Conservation (phyloP, 768 basidiomycete species). For the Tylopilus sp. region DNA sequence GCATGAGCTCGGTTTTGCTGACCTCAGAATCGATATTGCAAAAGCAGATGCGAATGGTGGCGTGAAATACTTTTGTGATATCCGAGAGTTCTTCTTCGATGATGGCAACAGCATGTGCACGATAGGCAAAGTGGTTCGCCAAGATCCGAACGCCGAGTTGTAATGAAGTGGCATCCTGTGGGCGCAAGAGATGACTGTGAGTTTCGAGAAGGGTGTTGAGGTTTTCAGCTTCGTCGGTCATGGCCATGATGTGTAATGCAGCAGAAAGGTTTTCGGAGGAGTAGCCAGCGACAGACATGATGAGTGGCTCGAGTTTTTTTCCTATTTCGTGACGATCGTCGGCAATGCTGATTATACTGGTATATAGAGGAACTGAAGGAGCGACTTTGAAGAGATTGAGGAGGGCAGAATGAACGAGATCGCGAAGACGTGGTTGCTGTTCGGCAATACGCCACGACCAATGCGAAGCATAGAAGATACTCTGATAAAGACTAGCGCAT, state of each 20-base stretch:
- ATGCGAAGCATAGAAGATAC: slow-evolving; percentile 43
- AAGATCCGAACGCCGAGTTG: slow-evolving; percentile 45
- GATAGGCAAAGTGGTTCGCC: slow-evolving; percentile 25
- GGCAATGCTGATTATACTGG: slow-evolving; percentile 39
- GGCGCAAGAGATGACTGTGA: slow-evolving; percentile 56
- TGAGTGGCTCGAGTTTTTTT: slow-evolving; percentile 31
- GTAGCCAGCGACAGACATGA: slow-evolving; percentile 41
- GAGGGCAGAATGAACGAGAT: slow-evolving; percentile 45
- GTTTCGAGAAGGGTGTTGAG: slow-evolving; percentile 43
- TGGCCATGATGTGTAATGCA: slow-evolving; percentile 51
- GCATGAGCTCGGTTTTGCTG: slow-evolving; percentile 39
- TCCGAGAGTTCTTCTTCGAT: slow-evolving; percentile 53
- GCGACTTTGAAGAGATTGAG: slow-evolving; percentile 45
- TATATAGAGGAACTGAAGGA: slow-evolving; percentile 48
- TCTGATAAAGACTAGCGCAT: slow-evolving; percentile 25
- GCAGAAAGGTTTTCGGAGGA: slow-evolving; percentile 52
- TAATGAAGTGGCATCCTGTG: slow-evolving; percentile 47
- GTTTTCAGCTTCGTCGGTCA: slow-evolving; percentile 31
- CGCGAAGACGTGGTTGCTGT: slow-evolving; percentile 40
- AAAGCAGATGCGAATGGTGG: slow-evolving; percentile 45
- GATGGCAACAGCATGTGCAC: slow-evolving; percentile 37
- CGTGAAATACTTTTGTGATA: slow-evolving; percentile 39
- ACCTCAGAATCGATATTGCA: slow-evolving; percentile 41
- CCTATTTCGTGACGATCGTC: slow-evolving; percentile 32
- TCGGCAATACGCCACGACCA: slow-evolving; percentile 46